phyloP scores from a whole-genome alignment of 805 yeast genomes.

The Saccharomycopsis capsularis region DNA sequence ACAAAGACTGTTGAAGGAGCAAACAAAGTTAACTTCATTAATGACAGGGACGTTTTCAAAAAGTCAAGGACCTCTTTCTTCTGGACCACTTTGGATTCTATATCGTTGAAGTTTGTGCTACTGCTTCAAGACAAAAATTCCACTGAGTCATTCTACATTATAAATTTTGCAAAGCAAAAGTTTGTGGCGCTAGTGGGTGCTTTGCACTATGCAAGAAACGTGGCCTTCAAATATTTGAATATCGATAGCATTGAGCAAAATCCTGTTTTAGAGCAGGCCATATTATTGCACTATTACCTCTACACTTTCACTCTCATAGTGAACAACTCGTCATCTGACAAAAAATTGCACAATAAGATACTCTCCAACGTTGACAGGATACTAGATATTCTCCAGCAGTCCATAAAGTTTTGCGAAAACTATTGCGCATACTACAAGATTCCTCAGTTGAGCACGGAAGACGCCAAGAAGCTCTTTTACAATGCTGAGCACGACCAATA shows the following conservation, averaged over 20 bases:
- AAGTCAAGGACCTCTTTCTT: constrained; percentile 9
- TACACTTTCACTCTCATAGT: constrained; percentile 11
- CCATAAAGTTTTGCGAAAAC: constrained; percentile 17
- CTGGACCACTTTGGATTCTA: constrained; percentile 12
- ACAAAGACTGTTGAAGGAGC: background rate
- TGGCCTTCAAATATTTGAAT: constrained; percentile 3
- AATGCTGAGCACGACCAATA: constrained; percentile 9
- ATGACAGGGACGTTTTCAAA: constrained; percentile 2
- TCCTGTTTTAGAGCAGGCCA: constrained; percentile 9
- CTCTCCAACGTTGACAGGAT: constrained; percentile 11
- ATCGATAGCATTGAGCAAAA: constrained; percentile 8
- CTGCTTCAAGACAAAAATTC: constrained; percentile 17
- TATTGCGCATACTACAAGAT: constrained; percentile 9
- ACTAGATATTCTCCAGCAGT: constrained; percentile 9
- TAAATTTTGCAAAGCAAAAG: constrained; percentile 4
- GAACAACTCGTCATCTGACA: constrained; percentile 7
- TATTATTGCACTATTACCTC: constrained; percentile 13
- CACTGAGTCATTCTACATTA: constrained; percentile 9
- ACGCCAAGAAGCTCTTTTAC: background rate
- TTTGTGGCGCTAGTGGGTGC: background rate
- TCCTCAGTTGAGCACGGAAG: background rate
- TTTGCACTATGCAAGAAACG: background rate
- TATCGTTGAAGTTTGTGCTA: constrained; percentile 9
- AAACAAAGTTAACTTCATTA: background rate
- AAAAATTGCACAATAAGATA: constrained; percentile 13